These are phyloP conservation scores for Lentinula raphanica DNA, from an alignment of 768 basidiomycete species.

Conservation along the genomic window DNA sequence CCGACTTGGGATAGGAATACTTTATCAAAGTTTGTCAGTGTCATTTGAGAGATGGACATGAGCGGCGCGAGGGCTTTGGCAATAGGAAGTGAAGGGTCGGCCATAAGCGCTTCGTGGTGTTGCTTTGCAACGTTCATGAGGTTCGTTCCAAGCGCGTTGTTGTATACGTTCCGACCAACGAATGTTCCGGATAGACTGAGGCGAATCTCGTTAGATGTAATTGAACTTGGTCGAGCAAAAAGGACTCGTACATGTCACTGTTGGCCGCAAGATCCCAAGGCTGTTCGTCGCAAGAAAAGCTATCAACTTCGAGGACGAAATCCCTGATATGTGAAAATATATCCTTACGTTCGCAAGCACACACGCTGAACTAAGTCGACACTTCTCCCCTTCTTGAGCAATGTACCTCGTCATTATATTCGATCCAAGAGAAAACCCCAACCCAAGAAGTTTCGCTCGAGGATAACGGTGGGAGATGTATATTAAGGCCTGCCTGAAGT, in stretches of 20 bases:
- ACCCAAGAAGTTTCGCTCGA: constrained; percentile 54
- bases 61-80: constrained; percentile 10
- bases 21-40: constrained; percentile 34
- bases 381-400: constrained; percentile 49
- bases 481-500: constrained; percentile 55
- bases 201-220: constrained; percentile 2
- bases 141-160: constrained; percentile 47
- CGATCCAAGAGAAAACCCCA: constrained; percentile 76
- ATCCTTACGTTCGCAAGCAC: constrained; percentile 46
- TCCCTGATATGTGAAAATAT: not conserved
- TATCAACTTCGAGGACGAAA: too few relatives aligned
- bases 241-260: constrained; percentile 14
- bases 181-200: constrained; percentile 33
- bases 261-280: constrained; percentile 10
- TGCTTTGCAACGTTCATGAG: constrained; percentile 32
- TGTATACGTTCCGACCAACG: constrained; percentile 40
- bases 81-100: constrained; percentile 28
- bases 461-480: constrained; percentile 56
- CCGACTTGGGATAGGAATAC: constrained; percentile 37
- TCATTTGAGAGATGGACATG: constrained; percentile 23
- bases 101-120: constrained; percentile 27
- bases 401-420: constrained; percentile 64
- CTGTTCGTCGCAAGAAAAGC: not conserved
- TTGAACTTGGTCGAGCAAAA: constrained; percentile 5
- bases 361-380: constrained; percentile 42